Conservation (phyloP, 1,139 yeast species). For the Geotrichum histeridarum region DNA sequence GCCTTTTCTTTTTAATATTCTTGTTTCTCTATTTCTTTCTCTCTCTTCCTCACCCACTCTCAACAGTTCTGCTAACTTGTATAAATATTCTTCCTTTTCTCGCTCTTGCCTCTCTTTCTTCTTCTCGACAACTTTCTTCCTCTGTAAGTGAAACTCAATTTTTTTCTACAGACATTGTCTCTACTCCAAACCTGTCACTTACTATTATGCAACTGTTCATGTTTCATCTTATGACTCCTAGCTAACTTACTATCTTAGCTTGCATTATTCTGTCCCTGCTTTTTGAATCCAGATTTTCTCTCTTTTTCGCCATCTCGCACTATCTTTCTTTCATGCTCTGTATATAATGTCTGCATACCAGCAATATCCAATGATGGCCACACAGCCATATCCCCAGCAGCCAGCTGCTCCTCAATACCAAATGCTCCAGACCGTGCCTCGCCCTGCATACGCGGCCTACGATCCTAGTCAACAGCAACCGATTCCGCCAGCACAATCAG, state of each 20-base stretch:
- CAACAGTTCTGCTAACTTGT: not conserved
- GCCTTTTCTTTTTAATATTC: not conserved
- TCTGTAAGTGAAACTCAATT: not conserved
- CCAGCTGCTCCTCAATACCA: constrained; percentile 6
- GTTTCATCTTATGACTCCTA: constrained; percentile 5
- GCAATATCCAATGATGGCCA: constrained; percentile 31
- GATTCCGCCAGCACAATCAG: not conserved
- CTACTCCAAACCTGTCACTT: not conserved
- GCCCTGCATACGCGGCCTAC: constrained; percentile 3
- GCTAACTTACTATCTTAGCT: not conserved
- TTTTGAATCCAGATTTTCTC: not conserved
- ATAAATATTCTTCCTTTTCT: not conserved
- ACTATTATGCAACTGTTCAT: constrained; percentile 1
- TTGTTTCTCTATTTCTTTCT: not conserved
- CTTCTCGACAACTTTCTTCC: not conserved
- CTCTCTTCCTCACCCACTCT: no score
- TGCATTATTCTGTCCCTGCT: not conserved
- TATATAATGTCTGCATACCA: constrained; percentile 24
- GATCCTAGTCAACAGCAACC: constrained; percentile 4
- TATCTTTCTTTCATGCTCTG: not conserved
- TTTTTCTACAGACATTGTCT: not conserved
- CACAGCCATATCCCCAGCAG: constrained; percentile 4
- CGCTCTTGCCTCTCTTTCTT: not conserved
- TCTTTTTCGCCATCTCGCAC: not conserved
- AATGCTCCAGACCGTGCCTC: constrained; percentile 12